Evolutionary conservation across 2,329 filamentous ascomycete species (phyloP).

Genomic region (Trichoderma afroharzianum): DNA sequence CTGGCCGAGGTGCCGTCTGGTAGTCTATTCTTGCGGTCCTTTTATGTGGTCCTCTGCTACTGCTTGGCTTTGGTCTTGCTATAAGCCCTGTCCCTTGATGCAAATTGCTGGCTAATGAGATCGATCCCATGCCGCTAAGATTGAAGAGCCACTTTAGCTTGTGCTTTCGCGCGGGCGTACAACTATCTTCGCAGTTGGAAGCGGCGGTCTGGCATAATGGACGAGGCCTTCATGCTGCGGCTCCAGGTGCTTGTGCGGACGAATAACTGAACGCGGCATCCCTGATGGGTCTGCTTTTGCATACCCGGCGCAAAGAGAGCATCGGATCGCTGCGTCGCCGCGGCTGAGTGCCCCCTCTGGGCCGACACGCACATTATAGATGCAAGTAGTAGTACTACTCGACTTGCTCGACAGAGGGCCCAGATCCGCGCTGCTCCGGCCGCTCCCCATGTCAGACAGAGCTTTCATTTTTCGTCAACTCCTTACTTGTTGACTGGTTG

Average conservation of each 20-base stretch:
- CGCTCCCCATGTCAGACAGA: background rate
- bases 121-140: slow-evolving; percentile 10
- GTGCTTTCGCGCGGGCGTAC: background rate
- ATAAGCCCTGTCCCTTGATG: slow-evolving; percentile 6
- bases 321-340: slow-evolving; percentile 20
- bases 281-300: slow-evolving; percentile 16
- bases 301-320: slow-evolving; percentile 12
- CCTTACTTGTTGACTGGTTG: background rate
- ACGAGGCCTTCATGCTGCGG: background rate
- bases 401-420: background rate
- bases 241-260: background rate
- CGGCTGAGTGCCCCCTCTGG: slow-evolving; percentile 1
- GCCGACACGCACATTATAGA: slow-evolving; percentile 8
- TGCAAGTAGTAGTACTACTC: background rate
- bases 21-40: background rate
- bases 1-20: slow-evolving; percentile 38
- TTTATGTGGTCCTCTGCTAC: background rate
- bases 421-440: background rate
- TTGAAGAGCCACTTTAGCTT: slow-evolving; percentile 5
- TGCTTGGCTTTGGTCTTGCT: background rate
- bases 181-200: background rate
- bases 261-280: slow-evolving; percentile 4
- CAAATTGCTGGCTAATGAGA: slow-evolving; percentile 13
- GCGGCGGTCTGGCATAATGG: slow-evolving; percentile 5
- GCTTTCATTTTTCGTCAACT: background rate